These are phyloP conservation scores for Saccharomycopsis microspora DNA, from an alignment of 805 yeast species.

Conservation along the genomic window DNA sequence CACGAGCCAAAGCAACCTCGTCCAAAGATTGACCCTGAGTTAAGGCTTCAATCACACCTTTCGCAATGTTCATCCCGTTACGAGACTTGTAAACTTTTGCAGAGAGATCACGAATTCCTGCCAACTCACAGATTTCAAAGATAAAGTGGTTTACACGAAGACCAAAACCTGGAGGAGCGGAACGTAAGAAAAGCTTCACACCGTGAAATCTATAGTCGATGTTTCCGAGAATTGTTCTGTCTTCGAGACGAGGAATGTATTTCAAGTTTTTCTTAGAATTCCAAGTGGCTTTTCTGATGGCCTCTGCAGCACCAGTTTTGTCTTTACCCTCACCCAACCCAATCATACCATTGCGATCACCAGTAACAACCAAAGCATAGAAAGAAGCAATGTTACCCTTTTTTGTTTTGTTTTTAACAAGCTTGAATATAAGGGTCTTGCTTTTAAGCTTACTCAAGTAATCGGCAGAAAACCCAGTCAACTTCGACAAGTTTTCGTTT, in stretches of 20 bases:
- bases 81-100: constrained; percentile 89
- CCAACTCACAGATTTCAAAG: constrained; percentile 83
- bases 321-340: constrained; percentile 96
- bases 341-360: constrained; percentile 86
- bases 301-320: constrained; percentile 60
- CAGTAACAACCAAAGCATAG: constrained; percentile 81
- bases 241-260: constrained; percentile 77
- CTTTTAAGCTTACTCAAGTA: constrained; percentile 52
- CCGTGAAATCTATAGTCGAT: constrained; percentile 80
- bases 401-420: constrained; percentile 84
- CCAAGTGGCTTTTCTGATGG: constrained; percentile 82
- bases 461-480: constrained; percentile 55
- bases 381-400: constrained; percentile 81
- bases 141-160: constrained; percentile 83
- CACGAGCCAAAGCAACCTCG: constrained; percentile 83
- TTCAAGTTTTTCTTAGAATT: constrained; percentile 80
- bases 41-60: constrained; percentile 81
- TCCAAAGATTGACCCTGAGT: constrained; percentile 70
- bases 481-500: constrained; percentile 42
- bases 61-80: constrained; percentile 89
- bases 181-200: constrained; percentile 65
- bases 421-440: constrained; percentile 60
- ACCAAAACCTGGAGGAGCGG: constrained; percentile 92
- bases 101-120: constrained; percentile 86
- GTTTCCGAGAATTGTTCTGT: constrained; percentile 82